Percentiles rank a stretch among this genome's conserved stretches.
Conservation (phyloP, 305 asterid genomes). For the Fraxinus platypoda region DNA sequence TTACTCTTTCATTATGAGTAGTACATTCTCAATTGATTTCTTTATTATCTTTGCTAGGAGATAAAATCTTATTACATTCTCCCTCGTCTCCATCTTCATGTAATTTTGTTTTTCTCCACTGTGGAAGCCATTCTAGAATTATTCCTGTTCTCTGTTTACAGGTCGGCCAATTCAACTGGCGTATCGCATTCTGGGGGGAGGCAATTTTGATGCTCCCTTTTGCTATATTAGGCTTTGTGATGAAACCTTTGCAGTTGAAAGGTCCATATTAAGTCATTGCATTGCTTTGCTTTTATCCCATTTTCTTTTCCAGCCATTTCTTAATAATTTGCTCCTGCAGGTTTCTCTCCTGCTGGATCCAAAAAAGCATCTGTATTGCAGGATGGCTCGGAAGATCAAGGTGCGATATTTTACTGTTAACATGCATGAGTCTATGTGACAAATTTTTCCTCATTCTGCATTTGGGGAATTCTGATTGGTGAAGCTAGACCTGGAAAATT, state of each 20-base stretch:
- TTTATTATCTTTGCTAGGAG: neutral
- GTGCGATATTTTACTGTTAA: conserved; percentile 32
- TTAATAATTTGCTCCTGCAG: conserved; percentile 44
- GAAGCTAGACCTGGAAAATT: neutral
- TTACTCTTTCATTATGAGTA: neutral
- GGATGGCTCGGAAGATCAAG: conserved; percentile 54
- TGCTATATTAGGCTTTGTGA: conserved; percentile 81
- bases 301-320: conserved; percentile 20
- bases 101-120: neutral
- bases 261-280: conserved; percentile 41
- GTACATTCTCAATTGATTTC: neutral
- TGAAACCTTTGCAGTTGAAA: conserved; percentile 91
- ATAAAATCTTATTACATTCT: neutral
- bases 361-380: conserved; percentile 42
- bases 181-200: conserved; percentile 86
- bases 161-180: conserved; percentile 78
- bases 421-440: conserved; percentile 5
- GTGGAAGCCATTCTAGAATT: neutral
- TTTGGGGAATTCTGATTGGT: neutral
- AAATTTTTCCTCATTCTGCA: neutral
- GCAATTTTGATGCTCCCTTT: conserved; percentile 94
- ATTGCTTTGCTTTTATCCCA: conserved; percentile 15
- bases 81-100: conserved; percentile 12
- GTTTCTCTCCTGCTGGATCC: conserved; percentile 58
- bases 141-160: conserved; percentile 29